Base-by-base conservation (phyloP, 2,329 filamentous ascomycete species). In the Hymenotorrendiella dingleyae region DNA sequence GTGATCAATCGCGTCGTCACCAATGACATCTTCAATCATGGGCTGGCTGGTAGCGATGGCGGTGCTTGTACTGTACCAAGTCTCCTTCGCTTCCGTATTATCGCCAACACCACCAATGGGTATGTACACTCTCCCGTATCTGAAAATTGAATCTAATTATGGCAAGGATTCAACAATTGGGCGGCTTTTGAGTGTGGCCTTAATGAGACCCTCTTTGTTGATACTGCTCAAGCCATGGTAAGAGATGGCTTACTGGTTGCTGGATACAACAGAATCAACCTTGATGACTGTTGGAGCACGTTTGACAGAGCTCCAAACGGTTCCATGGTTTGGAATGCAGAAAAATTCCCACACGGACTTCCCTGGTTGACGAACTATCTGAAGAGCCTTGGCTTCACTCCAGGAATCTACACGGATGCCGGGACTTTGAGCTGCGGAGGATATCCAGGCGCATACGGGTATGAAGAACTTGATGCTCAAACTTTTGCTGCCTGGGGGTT, bases 381-480 rank as follows among this genome's bases (percentile, higher is more conserved):
- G n/a, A 79, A 83, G 47, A 61, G 53, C 3, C 54, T 78, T 49
- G 76, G 76, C 1, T 57, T 84, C 36, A 81, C 80, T 52, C 62
- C 81, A 4, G 80, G 80, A 1, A 80, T 84, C 40, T 84, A 84
- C 53, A 74, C 74, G 45, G 74, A 74, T 59, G 74, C 73, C 2
- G 55, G 54, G 12, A 48, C 46, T 7, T 33, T 42, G 8, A 53
- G 74, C 2, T 80, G 77, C 52, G 77, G 68, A 1, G 69, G 70
- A 4, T 80, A 78, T 53, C 71, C 74, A 11, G 79, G 71, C 1
- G 76, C 72, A 37, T 59, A 78, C 17, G 76, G 73, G 1, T 70
- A 74, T 51, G 79, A 84, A 53, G 62, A 68, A 4, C 61, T 75
- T 14, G 80, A 83, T 58, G 78, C 78, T 2, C 57, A 69, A 38